Base-by-base conservation (phyloP, 1,284 basidiomycete genomes). In the Mycena citricolor region DNA sequence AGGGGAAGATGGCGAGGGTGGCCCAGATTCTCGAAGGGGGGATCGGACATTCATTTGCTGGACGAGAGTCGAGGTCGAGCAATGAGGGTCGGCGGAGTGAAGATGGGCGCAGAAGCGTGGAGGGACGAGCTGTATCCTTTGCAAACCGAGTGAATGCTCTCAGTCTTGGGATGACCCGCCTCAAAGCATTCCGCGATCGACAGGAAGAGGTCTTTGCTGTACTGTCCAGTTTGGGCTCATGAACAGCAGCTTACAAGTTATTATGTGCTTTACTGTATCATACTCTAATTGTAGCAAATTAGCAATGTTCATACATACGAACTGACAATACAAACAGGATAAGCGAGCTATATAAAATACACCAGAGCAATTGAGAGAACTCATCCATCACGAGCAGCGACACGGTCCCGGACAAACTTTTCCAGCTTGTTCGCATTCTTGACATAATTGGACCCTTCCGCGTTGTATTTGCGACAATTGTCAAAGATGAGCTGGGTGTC, bases 381-480 rank as follows among this genome's bases (percentile, higher is more conserved):
- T n/a, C n/a, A n/a, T n/a, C n/a, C n/a, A n/a, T n/a, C n/a, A n/a
- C 57, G 49, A 19, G 63, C 60, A 5, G 66, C 60, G 12, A 76
- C 59, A 38, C 76, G 63, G 8, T 82, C 78, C 45, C 77, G 79
- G 60, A 85, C 63, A 47, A 72, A 74, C 58, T 76, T 81, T 56
- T 97, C 93, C 64, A 98, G 67, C 66, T 83, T 86, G 55, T 81
- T 85, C 8, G 94, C 94, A 55, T 88, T 86, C 68, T 88, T 91
- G 45, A 84, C 80, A 61, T 95, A 99, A 34, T 90, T 81, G 19
- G 89, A 87, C 29, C 76, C 78, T 55, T 90, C 86, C 1, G 86
- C 85, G 60, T 99, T 99, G 69, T 97, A 99, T 39, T 76, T 64
- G 44, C 86, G 76, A 66, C 94, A 98, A 60, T 99, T 99, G 59